phyloP scores from a whole-genome alignment of 2,329 filamentous ascomycete genomes.

The Pseudogymnoascus sp. region DNA sequence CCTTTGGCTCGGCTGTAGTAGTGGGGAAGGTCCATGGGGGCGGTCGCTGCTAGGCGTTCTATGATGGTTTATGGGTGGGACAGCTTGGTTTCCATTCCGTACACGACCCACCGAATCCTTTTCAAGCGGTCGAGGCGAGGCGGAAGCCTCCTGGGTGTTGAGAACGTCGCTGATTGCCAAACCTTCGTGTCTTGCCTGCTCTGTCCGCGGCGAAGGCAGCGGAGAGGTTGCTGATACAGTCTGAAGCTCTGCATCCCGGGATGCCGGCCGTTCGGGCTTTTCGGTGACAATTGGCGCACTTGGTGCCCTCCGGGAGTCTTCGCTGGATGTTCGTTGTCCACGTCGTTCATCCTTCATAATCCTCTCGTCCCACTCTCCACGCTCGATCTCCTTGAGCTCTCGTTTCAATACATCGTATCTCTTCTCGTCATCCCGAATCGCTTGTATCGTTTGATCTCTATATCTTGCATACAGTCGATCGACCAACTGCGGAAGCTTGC shows the following conservation, averaged over 20 bases:
- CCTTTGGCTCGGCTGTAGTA: conserved; percentile 20
- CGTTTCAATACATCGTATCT: conserved; percentile 55
- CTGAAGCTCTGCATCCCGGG: background rate
- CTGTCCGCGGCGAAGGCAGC: conserved; percentile 11
- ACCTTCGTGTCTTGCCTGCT: conserved; percentile 18
- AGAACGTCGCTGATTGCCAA: conserved; percentile 23
- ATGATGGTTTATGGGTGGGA: conserved; percentile 10
- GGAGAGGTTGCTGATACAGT: background rate
- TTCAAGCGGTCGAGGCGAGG: background rate
- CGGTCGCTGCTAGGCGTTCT: conserved; percentile 11
- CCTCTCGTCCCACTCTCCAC: conserved; percentile 45
- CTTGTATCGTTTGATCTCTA: conserved; percentile 57
- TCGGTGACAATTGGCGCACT: background rate
- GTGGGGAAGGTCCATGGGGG: conserved; percentile 19
- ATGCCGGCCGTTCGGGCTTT: background rate
- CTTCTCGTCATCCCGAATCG: conserved; percentile 69
- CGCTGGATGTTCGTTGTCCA: background rate
- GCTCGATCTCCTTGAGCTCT: conserved; percentile 64
- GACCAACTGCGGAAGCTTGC: conserved; percentile 64
- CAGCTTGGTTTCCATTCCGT: conserved; percentile 12
- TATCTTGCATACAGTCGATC: conserved; percentile 70
- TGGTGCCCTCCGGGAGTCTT: background rate
- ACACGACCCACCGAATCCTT: conserved; percentile 9
- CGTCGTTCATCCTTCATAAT: conserved; percentile 22
- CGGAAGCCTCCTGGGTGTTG: conserved; percentile 15